phyloP scores from a whole-genome alignment of 768 basidiomycete species.

The Aureoboletus auriporus region DNA sequence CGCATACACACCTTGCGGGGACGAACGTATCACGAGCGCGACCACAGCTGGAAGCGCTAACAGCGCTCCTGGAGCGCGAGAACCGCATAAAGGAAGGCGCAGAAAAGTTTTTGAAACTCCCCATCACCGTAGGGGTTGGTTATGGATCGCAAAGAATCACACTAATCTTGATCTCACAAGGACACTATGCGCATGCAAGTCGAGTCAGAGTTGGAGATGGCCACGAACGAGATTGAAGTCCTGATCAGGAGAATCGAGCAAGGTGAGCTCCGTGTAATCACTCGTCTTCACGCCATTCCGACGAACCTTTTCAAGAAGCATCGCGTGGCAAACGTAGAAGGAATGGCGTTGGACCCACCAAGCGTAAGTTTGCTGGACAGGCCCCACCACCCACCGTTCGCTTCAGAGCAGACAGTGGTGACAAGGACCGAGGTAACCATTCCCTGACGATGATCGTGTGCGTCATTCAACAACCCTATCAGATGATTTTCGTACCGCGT shows the following conservation, averaged over 20 bases:
- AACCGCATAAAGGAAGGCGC: conserved; percentile 88
- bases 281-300: background rate
- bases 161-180: conserved; percentile 30
- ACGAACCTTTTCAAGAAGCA: conserved; percentile 16
- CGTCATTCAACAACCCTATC: conserved; percentile 10
- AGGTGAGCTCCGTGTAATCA: conserved; percentile 25
- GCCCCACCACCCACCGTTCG: conserved; percentile 26
- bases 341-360: conserved; percentile 22
- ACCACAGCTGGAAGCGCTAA: conserved; percentile 61
- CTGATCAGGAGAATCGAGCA: conserved; percentile 52
- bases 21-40: conserved; percentile 4
- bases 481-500: conserved; percentile 74
- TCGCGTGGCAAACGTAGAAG: conserved; percentile 31
- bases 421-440: conserved; percentile 33
- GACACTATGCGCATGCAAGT: conserved; percentile 68
- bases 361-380: conserved; percentile 34
- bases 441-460: background rate
- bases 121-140: conserved; percentile 40
- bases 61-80: conserved; percentile 67
- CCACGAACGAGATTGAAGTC: conserved; percentile 65
- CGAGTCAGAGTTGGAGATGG: conserved; percentile 72
- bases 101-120: conserved; percentile 79
- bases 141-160: conserved; percentile 2
- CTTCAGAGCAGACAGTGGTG: conserved; percentile 30
- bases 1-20: conserved; percentile 2